Evolutionary conservation across 768 basidiomycete species (phyloP).

Genomic region (Kwoniella pini): DNA sequence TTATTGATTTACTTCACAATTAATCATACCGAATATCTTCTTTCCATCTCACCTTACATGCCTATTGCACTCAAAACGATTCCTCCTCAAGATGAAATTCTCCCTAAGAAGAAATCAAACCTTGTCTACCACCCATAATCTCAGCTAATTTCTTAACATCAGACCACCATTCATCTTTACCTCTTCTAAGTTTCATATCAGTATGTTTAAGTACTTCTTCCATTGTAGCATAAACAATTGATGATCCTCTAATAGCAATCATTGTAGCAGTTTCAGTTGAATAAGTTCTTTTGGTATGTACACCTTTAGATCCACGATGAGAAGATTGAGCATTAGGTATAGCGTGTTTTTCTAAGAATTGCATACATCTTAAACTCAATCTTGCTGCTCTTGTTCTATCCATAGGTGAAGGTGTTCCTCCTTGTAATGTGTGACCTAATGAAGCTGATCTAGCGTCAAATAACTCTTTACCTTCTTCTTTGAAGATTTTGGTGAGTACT

Average conservation of each 20-base stretch:
- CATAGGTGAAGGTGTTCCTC: constrained; percentile 89
- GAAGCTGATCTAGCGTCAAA: constrained; percentile 97
- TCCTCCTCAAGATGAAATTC: no score
- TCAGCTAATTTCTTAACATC: constrained; percentile 70
- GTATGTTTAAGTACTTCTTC: constrained; percentile 79
- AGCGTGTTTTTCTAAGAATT: constrained; percentile 85
- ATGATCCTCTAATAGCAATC: constrained; percentile 84
- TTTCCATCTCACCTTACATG: no score
- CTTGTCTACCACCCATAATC: constrained; percentile 61
- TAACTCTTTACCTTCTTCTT: constrained; percentile 85
- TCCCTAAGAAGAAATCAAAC: constrained; percentile 23
- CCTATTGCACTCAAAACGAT: no score
- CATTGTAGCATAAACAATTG: constrained; percentile 79
- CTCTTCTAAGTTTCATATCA: constrained; percentile 86
- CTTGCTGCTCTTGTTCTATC: constrained; percentile 90
- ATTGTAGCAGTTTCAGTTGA: constrained; percentile 64
- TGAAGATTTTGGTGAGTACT: constrained; percentile 87
- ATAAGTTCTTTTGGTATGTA: constrained; percentile 25
- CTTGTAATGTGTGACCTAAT: constrained; percentile 94
- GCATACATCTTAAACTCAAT: constrained; percentile 87
- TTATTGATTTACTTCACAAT: no score
- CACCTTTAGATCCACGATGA: constrained; percentile 59
- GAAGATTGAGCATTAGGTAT: constrained; percentile 58
- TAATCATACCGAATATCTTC: no score
- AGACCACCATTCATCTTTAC: constrained; percentile 77